phyloP scores from a whole-genome alignment of 768 basidiomycete genomes.

The Leccinellum albellum region DNA sequence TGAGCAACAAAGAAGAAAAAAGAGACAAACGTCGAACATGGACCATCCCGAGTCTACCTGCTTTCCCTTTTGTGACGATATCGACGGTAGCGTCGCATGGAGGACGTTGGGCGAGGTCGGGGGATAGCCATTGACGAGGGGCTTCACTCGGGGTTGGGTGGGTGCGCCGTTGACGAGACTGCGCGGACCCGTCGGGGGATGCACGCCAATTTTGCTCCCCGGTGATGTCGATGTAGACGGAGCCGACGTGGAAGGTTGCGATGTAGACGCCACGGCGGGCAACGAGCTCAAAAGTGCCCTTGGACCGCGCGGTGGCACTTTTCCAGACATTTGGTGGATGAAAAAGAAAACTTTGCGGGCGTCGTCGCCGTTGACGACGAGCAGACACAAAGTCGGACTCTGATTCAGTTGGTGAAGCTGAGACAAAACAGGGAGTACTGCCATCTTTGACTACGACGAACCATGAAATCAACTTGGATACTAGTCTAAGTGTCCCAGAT shows the following conservation, averaged over 20 bases:
- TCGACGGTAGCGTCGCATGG: conserved; percentile 29
- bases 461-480: neutral
- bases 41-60: conserved; percentile 37
- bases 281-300: conserved; percentile 57
- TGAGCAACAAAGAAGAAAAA: neutral
- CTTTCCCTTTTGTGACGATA: conserved; percentile 40
- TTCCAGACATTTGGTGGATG: conserved; percentile 55
- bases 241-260: conserved; percentile 30
- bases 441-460: too few species aligned
- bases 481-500: neutral
- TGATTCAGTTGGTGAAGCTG: neutral
- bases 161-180: conserved; percentile 46
- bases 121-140: conserved; percentile 42
- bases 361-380: conserved; percentile 27
- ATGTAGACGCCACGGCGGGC: conserved; percentile 28
- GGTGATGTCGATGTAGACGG: conserved; percentile 34
- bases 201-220: conserved; percentile 45
- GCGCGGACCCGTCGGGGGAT: conserved; percentile 65
- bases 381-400: conserved; percentile 4
- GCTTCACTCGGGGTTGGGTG: conserved; percentile 34
- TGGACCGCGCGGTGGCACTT: conserved; percentile 72
- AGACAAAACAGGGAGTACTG: conserved; percentile 18
- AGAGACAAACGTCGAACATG: conserved; percentile 32
- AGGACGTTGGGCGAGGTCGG: conserved; percentile 24
- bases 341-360: neutral